These are phyloP conservation scores for Oehlia diaphana DNA, from an alignment of 192 early-diverging fungal species.

Conservation along the genomic window DNA sequence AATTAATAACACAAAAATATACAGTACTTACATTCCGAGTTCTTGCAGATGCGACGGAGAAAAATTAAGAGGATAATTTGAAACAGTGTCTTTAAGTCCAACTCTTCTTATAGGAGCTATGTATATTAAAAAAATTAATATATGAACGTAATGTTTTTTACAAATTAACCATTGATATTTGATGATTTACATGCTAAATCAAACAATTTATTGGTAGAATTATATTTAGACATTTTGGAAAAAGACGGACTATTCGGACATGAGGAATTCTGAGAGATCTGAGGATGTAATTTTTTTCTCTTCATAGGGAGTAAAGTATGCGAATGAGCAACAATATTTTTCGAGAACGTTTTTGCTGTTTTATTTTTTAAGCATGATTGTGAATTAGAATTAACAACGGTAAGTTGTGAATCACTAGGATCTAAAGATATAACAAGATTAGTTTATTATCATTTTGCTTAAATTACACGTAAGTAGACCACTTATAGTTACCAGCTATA, in stretches of 20 bases:
- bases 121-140: neutral
- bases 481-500: neutral
- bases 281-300: neutral
- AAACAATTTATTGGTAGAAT: neutral
- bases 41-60: neutral
- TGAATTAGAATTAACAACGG: neutral
- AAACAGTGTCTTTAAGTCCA: constrained; percentile 10
- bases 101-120: neutral
- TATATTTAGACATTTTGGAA: neutral
- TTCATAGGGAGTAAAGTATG: neutral
- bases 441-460: neutral
- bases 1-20: neutral
- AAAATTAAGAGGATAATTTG: neutral
- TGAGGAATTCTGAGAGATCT: neutral
- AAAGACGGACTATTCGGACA: neutral
- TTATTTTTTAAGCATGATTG: neutral
- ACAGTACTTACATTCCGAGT: constrained; percentile 6
- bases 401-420: neutral
- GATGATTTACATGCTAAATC: neutral
- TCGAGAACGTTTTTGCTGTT: neutral
- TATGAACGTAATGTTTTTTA: neutral
- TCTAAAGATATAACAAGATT: neutral
- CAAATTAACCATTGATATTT: neutral
- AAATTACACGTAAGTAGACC: neutral
- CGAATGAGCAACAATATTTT: neutral